These are phyloP conservation scores for Nakaseomyces nivariensis DNA, from an alignment of 1,139 yeast species.

Conservation along the genomic window DNA sequence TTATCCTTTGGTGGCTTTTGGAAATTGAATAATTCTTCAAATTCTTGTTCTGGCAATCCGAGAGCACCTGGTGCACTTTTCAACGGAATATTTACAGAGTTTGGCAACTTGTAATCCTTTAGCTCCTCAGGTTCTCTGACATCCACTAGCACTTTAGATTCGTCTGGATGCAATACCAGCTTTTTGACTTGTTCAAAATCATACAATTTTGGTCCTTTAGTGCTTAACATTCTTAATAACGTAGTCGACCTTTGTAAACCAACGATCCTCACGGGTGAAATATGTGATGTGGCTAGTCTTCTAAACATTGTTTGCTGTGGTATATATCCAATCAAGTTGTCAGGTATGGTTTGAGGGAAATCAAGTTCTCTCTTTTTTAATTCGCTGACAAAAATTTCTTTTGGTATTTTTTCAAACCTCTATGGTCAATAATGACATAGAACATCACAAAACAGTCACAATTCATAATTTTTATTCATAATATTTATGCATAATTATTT, in stretches of 20 bases:
- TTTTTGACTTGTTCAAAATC: conserved; percentile 48
- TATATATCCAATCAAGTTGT: too few species aligned
- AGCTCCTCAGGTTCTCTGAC: conserved; percentile 88
- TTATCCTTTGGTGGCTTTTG: conserved; percentile 65
- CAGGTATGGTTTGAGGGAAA: too few species aligned
- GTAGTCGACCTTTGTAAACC: conserved; percentile 1
- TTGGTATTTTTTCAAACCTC: too few species aligned
- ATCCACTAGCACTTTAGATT: conserved; percentile 55
- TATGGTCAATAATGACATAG: too few species aligned
- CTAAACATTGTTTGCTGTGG: conserved; percentile 6
- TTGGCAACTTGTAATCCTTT: conserved; percentile 61
- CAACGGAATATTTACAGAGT: conserved; percentile 79
- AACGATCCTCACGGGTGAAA: not conserved
- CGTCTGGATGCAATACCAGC: conserved; percentile 36
- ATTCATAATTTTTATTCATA: too few species aligned
- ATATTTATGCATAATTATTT: too few species aligned
- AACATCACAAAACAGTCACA: too few species aligned
- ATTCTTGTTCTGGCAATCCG: conserved; percentile 67
- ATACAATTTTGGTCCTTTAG: conserved; percentile 34
- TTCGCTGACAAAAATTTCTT: not conserved
- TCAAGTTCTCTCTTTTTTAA: not conserved
- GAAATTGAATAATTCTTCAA: conserved; percentile 71
- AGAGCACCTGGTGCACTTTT: conserved; percentile 93
- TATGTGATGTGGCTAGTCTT: not conserved
- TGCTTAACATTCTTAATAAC: conserved; percentile 10